phyloP scores from a whole-genome alignment of 495 filamentous ascomycete genomes.

The Aspergillus funiculosus region DNA sequence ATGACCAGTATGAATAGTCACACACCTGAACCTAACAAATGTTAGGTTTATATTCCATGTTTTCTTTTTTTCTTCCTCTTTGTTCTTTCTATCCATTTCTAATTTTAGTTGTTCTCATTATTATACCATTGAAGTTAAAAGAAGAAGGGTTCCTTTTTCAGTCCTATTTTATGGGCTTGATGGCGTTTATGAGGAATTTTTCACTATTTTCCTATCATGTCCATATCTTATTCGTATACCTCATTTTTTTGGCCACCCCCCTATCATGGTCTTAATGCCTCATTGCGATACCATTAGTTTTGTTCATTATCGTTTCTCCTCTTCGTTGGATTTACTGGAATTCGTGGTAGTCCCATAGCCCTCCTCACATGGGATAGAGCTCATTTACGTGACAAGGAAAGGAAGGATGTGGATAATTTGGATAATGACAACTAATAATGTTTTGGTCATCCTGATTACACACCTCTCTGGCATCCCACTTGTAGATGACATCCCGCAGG shows the following conservation, averaged over 20 bases:
- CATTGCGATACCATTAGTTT: constrained; percentile 19
- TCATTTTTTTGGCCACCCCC: constrained; percentile 14
- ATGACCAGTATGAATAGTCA: constrained; percentile 22
- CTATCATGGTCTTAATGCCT: constrained; percentile 13
- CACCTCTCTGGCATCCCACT: background rate
- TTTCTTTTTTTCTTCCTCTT: constrained; percentile 17
- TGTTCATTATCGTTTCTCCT: constrained; percentile 14
- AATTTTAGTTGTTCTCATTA: constrained; percentile 14
- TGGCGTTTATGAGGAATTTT: constrained; percentile 14
- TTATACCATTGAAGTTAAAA: constrained; percentile 11
- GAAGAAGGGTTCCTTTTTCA: constrained; percentile 6
- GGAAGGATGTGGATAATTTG: constrained; percentile 9
- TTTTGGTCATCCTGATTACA: background rate
- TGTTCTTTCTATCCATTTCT: constrained; percentile 15
- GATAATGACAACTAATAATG: constrained; percentile 19
- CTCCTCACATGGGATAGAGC: constrained; percentile 10
- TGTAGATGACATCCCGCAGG: too few relatives aligned
- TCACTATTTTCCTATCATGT: constrained; percentile 9
- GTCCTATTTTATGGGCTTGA: constrained; percentile 8
- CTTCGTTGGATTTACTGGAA: constrained; percentile 11
- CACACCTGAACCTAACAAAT: constrained; percentile 1
- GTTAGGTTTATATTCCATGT: constrained; percentile 12
- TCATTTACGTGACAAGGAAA: constrained; percentile 9
- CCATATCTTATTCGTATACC: constrained; percentile 7
- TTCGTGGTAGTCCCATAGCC: background rate